Conservation (phyloP, 441 rosid species). For the Cnidoscolus chayamansa region DNA sequence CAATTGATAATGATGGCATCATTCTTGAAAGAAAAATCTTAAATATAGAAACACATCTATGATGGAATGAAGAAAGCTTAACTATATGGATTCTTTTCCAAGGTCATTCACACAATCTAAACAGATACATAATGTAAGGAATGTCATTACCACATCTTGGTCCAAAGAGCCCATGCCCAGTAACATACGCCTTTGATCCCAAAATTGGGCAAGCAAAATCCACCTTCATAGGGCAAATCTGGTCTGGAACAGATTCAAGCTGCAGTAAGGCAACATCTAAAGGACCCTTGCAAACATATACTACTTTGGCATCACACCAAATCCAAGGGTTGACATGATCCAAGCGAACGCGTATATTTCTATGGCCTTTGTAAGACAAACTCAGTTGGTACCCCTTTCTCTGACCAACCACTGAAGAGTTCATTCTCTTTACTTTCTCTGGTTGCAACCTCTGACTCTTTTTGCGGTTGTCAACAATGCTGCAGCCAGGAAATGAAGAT, state of each 20-base stretch:
- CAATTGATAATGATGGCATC: neutral
- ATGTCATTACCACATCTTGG: slow-evolving; percentile 75
- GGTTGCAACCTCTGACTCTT: slow-evolving; percentile 25
- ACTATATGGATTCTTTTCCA: neutral
- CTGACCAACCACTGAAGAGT: slow-evolving; percentile 30
- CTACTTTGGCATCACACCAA: slow-evolving; percentile 75
- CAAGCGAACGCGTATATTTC: slow-evolving; percentile 63
- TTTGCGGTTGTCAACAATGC: slow-evolving; percentile 28
- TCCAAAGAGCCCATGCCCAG: slow-evolving; percentile 92
- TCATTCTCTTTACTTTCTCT: slow-evolving; percentile 20
- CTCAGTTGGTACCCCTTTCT: slow-evolving; percentile 33
- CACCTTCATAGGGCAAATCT: slow-evolving; percentile 52
- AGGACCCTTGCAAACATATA: slow-evolving; percentile 70
- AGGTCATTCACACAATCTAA: slow-evolving; percentile 5
- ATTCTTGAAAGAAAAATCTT: neutral
- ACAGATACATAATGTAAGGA: slow-evolving; percentile 1
- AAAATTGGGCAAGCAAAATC: slow-evolving; percentile 50
- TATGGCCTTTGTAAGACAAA: slow-evolving; percentile 36
- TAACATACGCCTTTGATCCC: slow-evolving; percentile 72
- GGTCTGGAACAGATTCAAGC: slow-evolving; percentile 58
- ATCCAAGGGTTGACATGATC: slow-evolving; percentile 67
- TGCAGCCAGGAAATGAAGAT: slow-evolving; percentile 28
- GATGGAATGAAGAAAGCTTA: neutral
- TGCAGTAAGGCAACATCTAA: slow-evolving; percentile 85
- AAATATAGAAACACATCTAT: slow-evolving; percentile 5